Base-by-base conservation (phyloP, 1,284 basidiomycete genomes). In the Lentinula novae-zelandiae region DNA sequence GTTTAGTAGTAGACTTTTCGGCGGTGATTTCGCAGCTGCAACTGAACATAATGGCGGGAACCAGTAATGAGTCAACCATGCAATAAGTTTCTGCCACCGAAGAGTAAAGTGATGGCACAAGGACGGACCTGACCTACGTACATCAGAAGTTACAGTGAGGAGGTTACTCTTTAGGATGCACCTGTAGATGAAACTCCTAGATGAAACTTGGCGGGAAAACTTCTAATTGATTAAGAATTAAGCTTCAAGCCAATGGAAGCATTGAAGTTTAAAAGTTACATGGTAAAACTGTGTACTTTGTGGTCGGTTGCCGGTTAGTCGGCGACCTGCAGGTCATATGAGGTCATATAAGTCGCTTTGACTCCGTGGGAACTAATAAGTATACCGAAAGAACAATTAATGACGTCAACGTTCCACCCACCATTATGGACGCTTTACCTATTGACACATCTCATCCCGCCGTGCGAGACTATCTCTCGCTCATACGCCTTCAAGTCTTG, bases 401-500 rank as follows among this genome's bases (percentile, higher is more conserved):
- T 46, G 44, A 46, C 17, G 44, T 46, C 44, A 46, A 27, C 22
- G 22, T 22, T 22, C 2, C 22, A 22, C n/a, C 15, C 9, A 38
- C 12, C 40, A 0, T 63, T 62, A 82, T 83, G 80, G 79, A 80
- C 27, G 60, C 70, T 0, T 70, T 82, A 0, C 81, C 83, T 1
- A 64, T 86, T 8, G 84, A 87, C 69, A 73, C 75, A 39, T 73
- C 73, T 2, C 76, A 82, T 63, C 83, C 85, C 0, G 78, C 75
- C 3, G 77, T 87, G 10, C 75, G 75, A 31, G 81, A 87, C 3
- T 85, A 83, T 67, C 73, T 88, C 42, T 72, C 81, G 5, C 81
- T 88, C 5, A 75, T 85, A 13, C 72, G 89, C 53, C 78, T 93
- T 7, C 90, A 93, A 72, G 89, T 92, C 34, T 74, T 91, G 46